phyloP scores from a whole-genome alignment of 2,329 filamentous ascomycete species.

The Nothomitra cinnamomea region DNA sequence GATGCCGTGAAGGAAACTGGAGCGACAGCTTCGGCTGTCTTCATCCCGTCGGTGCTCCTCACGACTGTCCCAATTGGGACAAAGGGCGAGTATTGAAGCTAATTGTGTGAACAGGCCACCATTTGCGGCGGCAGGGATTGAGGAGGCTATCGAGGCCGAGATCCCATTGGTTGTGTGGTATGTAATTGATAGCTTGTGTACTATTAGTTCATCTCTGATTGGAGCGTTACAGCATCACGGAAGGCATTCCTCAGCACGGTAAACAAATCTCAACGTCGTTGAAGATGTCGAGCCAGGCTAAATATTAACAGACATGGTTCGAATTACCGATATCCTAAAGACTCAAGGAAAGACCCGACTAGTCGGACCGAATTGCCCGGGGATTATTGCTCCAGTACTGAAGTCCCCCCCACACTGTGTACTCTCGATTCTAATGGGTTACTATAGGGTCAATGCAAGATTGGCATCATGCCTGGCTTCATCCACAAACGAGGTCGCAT shows the following conservation, averaged over 20 bases:
- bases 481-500: conserved; percentile 99
- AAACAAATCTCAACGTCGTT: conserved; percentile 21
- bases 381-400: conserved; percentile 67
- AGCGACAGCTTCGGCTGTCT: conserved; percentile 83
- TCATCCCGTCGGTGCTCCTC: conserved; percentile 59
- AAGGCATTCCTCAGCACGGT: conserved; percentile 96
- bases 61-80: neutral
- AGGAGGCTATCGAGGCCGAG: conserved; percentile 88
- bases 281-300: neutral
- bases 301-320: conserved; percentile 67
- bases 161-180: conserved; percentile 84
- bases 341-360: conserved; percentile 93
- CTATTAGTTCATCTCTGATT: neutral
- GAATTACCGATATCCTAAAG: conserved; percentile 96
- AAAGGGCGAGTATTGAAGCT: neutral
- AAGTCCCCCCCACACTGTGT: conserved; percentile 8
- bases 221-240: conserved; percentile 48
- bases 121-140: conserved; percentile 82
- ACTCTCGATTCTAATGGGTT: conserved; percentile 5
- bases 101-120: conserved; percentile 49
- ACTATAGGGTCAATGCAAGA: conserved; percentile 82
- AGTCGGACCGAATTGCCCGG: conserved; percentile 94
- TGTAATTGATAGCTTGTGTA: conserved; percentile 9
- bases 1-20: conserved; percentile 84
- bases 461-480: conserved; percentile 99